A percentile compares a stretch with the other conserved stretches of the same genome.
phyloP scores from a whole-genome alignment of 371 early-diverging fungal genomes.

The Mortierella sp. region DNA sequence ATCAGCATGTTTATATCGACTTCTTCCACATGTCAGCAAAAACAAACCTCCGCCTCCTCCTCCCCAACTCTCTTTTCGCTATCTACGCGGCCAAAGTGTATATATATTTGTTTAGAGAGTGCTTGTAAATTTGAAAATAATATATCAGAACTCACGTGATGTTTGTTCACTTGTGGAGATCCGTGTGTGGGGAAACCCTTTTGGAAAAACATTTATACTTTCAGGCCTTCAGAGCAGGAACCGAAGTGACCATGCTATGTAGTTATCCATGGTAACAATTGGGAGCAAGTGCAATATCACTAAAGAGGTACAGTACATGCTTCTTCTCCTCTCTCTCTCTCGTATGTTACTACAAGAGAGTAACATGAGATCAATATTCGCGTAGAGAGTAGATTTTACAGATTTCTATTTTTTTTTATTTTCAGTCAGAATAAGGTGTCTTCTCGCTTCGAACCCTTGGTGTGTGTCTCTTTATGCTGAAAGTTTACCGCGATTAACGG shows the following conservation, averaged over 20 bases:
- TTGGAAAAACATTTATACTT: neutral
- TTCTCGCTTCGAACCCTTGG: constrained; percentile 9
- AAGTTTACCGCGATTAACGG: neutral
- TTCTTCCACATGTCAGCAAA: neutral
- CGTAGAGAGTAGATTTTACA: neutral
- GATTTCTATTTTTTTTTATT: too few species aligned
- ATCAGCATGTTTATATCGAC: too few species aligned
- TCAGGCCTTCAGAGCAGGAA: neutral
- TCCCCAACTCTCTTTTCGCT: too few species aligned
- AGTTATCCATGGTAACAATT: neutral
- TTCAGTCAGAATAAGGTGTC: neutral
- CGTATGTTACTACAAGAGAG: too few species aligned
- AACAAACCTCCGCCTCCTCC: too few species aligned
- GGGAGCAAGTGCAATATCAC: too few species aligned
- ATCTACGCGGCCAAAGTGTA: too few species aligned
- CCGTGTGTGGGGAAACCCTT: constrained; percentile 8
- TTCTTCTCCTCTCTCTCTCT: too few species aligned
- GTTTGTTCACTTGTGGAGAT: constrained; percentile 17
- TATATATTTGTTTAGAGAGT: too few species aligned
- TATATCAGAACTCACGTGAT: neutral
- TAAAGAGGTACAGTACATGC: too few species aligned
- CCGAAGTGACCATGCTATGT: constrained; percentile 6
- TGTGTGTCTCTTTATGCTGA: constrained; percentile 32
- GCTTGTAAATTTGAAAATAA: neutral
- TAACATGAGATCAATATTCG: too few species aligned